Base-by-base conservation (phyloP, 2,329 filamentous ascomycete genomes). In the Cladobotryum protrusum region DNA sequence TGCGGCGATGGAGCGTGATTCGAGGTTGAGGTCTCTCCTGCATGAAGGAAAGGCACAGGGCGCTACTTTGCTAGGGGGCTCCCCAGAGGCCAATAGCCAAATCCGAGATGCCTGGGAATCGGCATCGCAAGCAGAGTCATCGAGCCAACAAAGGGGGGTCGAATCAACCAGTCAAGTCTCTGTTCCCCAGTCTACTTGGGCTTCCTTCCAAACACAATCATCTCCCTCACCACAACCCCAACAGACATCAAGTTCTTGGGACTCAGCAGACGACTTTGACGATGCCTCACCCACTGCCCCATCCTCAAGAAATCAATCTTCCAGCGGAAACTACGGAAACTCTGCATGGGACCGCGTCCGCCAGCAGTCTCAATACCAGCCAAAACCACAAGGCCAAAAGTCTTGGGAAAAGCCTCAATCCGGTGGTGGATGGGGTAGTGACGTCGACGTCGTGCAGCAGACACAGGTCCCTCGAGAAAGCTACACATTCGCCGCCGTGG, bases 271-370 rank as follows among this genome's bases (percentile, higher is more conserved):
- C 17, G 61, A 67, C 5, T 19, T 59, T 4, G 72, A 74, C 35
- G 72, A 75, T 49, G 72, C 69, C 35, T 76, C 74, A 1, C 74
- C 74, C 19, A 55, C 73, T 11, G 62, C 73, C 7, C 41, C 63
- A 14, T 59, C 68, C 7, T 50, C 61, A 12, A 61, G 57, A 39
- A 54, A 57, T 17, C 58, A 62, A 45, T 29, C 24, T 29, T 42
- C 43, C 9, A 29, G 47, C 9, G 13, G 49, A 7, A 53, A 53
- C 42, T 43, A 55, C 47, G 52, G 59, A 8, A 62, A 65, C 24
- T 74, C 72, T 4, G 53, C 72, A 3, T 77, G 74, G 74, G 73
- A 74, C 24, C 69, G 72, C 24, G 49, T 77, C 34, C 68, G 74
- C 35, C 65, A 70, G 43, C 65, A 72, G 52, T 52, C 64, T 6